Base-by-base conservation (phyloP, 139 green algal species). In the Chlamydomonas sp. region DNA sequence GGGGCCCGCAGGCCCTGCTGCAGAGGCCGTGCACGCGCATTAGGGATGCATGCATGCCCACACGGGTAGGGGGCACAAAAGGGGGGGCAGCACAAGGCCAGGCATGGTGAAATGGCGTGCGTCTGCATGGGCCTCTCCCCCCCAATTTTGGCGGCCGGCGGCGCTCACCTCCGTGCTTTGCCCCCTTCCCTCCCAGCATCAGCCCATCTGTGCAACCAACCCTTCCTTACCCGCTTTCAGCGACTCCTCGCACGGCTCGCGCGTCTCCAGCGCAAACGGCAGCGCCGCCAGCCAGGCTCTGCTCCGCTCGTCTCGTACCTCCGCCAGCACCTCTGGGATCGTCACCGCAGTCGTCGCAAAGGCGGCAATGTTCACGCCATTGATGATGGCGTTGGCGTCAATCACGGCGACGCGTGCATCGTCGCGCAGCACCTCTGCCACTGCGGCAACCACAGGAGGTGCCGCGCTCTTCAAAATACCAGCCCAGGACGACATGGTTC, bases 361-460 rank as follows among this genome's bases (percentile, higher is more conserved):
- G 5, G 34, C 13, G 47, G 10, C 54, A 64, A 28, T 87, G 67
- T 5, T 60, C 4, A 89, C 13, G 2, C 89, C 86, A 33, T 65
- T 81, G 65, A 97, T 95, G 39, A 97, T 85, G 22, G 90, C 90
- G 67, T 96, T 97, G 30, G 91, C 82, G 58, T 97, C 91, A 1
- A 96, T 70, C 13, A 97, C 83, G 0, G 68, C 65, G 3, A 76
- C 36, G 26, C 66, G 37, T 6, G 67, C 47, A 48, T 67, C 35
- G 0, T 72, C 39, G 3, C n/a, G n/a, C n/a, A n/a, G n/a, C n/a
- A n/a, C n/a, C n/a, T n/a, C n/a, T n/a, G n/a, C n/a, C n/a, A n/a
- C n/a, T n/a, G n/a, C n/a, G n/a, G n/a, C n/a, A n/a, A n/a, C n/a
- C n/a, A n/a, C n/a, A n/a, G n/a, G n/a, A n/a, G n/a, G n/a, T n/a